These are phyloP conservation scores for Eragrostis tef DNA, from an alignment of 202 grass and related monocot genomes.

Conservation along the genomic window DNA sequence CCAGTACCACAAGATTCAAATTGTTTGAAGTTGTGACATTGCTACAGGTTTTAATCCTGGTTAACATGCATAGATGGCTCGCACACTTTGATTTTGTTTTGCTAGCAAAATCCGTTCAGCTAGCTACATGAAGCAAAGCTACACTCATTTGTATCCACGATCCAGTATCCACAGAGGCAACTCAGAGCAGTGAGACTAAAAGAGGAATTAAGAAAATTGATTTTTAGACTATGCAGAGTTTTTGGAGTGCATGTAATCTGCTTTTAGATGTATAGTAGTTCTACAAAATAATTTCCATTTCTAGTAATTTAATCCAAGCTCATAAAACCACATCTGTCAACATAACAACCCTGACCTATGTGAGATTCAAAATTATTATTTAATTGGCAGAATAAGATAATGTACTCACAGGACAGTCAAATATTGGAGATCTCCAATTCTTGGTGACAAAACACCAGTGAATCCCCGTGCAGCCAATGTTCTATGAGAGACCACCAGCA, in stretches of 20 bases:
- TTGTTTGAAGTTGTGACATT: conserved; percentile 7
- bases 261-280: conserved; percentile 4
- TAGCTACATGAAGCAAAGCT: neutral
- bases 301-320: neutral
- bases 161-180: conserved; percentile 27
- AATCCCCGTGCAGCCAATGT: conserved; percentile 72
- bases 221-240: neutral
- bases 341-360: neutral
- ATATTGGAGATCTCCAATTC: conserved; percentile 79
- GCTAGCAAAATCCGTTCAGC: neutral
- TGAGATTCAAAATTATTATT: neutral
- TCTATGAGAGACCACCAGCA: conserved; percentile 49
- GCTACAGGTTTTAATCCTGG: neutral
- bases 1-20: neutral
- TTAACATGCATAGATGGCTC: conserved; percentile 7
- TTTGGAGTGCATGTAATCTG: neutral
- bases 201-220: conserved; percentile 26
- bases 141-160: neutral
- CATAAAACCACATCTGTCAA: neutral
- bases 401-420: conserved; percentile 76
- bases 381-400: conserved; percentile 27
- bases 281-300: neutral
- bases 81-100: conserved; percentile 3
- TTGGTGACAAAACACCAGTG: conserved; percentile 74
- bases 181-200: conserved; percentile 20